A percentile compares a stretch with the other conserved stretches of the same genome.
Conservation (phyloP, 1,139 yeast species). For the Geotrichum macrosporum region DNA sequence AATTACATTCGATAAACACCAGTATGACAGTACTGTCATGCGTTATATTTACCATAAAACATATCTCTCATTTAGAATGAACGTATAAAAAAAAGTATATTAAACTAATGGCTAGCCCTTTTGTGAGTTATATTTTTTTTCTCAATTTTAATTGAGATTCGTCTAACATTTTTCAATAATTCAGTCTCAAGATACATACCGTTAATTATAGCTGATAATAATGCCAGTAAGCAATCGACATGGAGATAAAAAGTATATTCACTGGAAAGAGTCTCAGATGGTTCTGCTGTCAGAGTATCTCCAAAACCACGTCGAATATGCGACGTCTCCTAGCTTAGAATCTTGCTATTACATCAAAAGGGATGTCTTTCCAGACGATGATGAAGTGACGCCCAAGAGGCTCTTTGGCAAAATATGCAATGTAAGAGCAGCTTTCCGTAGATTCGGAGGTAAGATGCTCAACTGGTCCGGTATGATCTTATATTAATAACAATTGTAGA, state of each 20-base stretch:
- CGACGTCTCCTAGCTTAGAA: constrained; percentile 18
- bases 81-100: no score
- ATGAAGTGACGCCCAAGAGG: constrained; percentile 21
- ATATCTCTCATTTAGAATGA: no score
- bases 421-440: constrained; percentile 19
- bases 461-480: neutral
- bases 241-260: constrained; percentile 17
- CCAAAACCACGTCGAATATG: constrained; percentile 18
- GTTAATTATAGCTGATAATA: neutral
- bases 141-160: no score
- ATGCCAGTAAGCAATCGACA: neutral
- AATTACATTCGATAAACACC: no score
- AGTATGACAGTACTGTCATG: no score
- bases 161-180: no score
- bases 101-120: no score
- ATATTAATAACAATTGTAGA: neutral
- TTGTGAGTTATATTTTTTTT: no score
- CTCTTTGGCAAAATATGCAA: constrained; percentile 21
- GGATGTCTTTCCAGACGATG: constrained; percentile 20
- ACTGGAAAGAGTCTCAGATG: constrained; percentile 20
- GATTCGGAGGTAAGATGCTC: constrained; percentile 5
- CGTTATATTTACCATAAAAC: no score
- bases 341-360: constrained; percentile 17
- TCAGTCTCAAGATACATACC: no score
- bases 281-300: constrained; percentile 14